Conservation (phyloP, 2,329 filamentous ascomycete species). For the Penicillium sp. region DNA sequence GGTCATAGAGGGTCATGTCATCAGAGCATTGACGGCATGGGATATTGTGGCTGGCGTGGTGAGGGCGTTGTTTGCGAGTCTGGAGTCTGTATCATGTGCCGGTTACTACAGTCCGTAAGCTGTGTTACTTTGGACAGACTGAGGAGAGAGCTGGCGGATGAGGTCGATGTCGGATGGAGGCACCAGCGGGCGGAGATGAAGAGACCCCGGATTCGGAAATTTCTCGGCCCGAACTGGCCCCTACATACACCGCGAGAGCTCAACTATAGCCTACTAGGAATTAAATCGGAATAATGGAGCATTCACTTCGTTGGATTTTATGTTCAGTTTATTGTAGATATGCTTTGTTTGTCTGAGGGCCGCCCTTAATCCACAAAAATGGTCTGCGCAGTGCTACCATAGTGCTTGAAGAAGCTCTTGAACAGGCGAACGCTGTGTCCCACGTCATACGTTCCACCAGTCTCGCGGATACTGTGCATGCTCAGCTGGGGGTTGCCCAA, state of each 20-base stretch:
- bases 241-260: neutral
- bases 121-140: neutral
- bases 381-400: constrained; percentile 78
- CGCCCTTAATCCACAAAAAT: constrained; percentile 75
- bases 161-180: neutral
- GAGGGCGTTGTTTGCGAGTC: constrained; percentile 9
- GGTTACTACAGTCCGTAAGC: constrained; percentile 1
- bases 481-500: constrained; percentile 91
- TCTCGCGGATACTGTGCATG: constrained; percentile 98
- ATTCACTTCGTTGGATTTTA: neutral
- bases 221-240: constrained; percentile 15
- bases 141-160: constrained; percentile 5
- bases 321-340: neutral
- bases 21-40: constrained; percentile 40
- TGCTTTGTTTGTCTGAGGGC: neutral
- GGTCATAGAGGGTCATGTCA: constrained; percentile 55
- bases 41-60: neutral
- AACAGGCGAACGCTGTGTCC: constrained; percentile 86
- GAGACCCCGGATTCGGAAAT: constrained; percentile 13
- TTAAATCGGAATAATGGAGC: neutral
- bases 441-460: constrained; percentile 84
- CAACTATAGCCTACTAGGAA: neutral
- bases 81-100: neutral
- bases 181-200: neutral
- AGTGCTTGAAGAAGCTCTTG: constrained; percentile 83